Evolutionary conservation across 306 rosid species (phyloP).

Genomic region (Lathyrus sativus): DNA sequence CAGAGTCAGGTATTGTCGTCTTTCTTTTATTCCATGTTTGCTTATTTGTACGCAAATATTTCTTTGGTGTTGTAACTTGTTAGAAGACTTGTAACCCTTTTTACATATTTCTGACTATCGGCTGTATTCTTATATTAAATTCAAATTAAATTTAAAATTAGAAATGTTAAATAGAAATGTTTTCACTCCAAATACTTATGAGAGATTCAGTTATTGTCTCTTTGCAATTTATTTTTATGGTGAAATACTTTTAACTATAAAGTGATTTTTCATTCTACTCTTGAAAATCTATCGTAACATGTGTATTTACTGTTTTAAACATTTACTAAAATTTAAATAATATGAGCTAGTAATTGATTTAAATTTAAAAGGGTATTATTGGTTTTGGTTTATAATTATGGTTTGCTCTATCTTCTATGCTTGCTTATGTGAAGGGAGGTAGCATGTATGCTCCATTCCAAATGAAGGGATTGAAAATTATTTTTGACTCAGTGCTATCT

Average conservation of each 20-base stretch:
- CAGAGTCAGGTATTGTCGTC: constrained; percentile 64
- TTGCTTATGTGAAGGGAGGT: neutral
- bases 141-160: neutral
- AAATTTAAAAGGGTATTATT: neutral
- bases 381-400: neutral
- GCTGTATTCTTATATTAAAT: constrained; percentile 4
- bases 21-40: constrained; percentile 7
- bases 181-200: constrained; percentile 8
- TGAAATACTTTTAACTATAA: neutral
- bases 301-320: neutral
- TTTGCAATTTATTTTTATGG: constrained; percentile 21
- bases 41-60: constrained; percentile 10
- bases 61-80: constrained; percentile 10
- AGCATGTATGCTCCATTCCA: neutral
- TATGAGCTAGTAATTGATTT: neutral
- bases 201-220: constrained; percentile 1
- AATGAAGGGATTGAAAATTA: neutral
- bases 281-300: neutral
- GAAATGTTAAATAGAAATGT: neutral
- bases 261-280: neutral
- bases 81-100: constrained; percentile 22
- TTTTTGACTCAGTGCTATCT: neutral
- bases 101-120: constrained; percentile 19
- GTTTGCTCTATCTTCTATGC: neutral
- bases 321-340: neutral